Evolutionary conservation across 2,329 filamentous ascomycete genomes (phyloP).

Genomic region (Microdochium trichocladiopsis): DNA sequence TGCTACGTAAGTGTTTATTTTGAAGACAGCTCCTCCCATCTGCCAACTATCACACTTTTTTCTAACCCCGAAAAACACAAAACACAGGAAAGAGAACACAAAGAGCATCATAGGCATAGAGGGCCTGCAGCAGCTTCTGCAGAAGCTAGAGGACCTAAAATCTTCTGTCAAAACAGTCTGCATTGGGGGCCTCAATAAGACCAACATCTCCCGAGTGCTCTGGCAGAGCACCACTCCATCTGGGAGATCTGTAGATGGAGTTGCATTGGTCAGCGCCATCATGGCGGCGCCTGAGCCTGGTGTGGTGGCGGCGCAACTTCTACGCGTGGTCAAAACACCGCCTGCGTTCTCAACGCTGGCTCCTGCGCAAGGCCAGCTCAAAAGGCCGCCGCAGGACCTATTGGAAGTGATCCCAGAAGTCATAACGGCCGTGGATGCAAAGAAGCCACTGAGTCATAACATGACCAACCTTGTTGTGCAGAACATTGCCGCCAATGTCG

Average conservation of each 20-base stretch:
- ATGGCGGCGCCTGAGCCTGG: constrained; percentile 65
- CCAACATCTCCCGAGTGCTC: constrained; percentile 67
- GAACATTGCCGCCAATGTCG: constrained; percentile 90
- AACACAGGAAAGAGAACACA: constrained; percentile 70
- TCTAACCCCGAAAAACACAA: too few relatives aligned
- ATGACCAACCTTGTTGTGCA: constrained; percentile 98
- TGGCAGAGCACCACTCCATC: constrained; percentile 49
- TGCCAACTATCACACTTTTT: too few relatives aligned
- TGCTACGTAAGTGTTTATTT: constrained; percentile 51
- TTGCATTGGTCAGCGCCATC: constrained; percentile 87
- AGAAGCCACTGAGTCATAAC: constrained; percentile 78
- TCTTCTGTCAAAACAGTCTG: constrained; percentile 59
- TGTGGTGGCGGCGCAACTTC: constrained; percentile 52
- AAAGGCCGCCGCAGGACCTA: constrained; percentile 11
- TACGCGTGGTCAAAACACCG: constrained; percentile 41
- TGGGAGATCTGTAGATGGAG: constrained; percentile 62
- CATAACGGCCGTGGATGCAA: constrained; percentile 52
- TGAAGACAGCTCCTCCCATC: too few relatives aligned
- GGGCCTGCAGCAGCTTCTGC: constrained; percentile 62
- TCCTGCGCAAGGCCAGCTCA: constrained; percentile 5
- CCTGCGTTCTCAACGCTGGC: constrained; percentile 15
- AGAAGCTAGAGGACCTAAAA: constrained; percentile 43
- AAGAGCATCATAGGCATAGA: constrained; percentile 72
- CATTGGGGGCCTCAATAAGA: constrained; percentile 80
- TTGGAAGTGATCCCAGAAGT: constrained; percentile 29